Conservation (phyloP, 2,329 filamentous ascomycete genomes). For the Aspergillus unguis region DNA sequence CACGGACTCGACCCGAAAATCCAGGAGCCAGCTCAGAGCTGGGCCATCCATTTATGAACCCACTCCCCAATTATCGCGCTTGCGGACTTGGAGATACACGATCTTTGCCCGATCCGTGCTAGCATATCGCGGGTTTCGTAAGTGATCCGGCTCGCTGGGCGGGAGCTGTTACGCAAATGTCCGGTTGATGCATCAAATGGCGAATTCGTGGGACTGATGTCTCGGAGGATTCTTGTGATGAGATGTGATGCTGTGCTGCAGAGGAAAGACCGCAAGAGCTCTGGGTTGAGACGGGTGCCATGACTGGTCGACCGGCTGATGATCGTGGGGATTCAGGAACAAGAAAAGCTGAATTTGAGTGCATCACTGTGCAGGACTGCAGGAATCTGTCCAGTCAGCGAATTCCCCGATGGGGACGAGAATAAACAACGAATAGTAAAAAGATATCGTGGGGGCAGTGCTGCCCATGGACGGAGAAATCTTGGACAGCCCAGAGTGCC, state of each 20-base stretch:
- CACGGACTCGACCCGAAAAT: neutral
- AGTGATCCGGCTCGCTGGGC: conserved; percentile 14
- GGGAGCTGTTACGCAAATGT: conserved; percentile 15
- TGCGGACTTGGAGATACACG: conserved; percentile 1
- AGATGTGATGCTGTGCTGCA: neutral
- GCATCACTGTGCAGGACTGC: neutral
- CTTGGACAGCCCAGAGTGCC: conserved; percentile 11
- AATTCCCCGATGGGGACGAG: neutral
- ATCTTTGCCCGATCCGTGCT: conserved; percentile 8
- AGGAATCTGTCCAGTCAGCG: neutral
- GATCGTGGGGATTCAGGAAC: neutral
- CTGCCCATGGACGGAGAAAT: neutral
- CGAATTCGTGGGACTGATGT: neutral
- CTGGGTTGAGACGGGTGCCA: neutral
- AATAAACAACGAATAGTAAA: conserved; percentile 1
- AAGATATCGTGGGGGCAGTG: neutral
- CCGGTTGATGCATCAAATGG: conserved; percentile 10
- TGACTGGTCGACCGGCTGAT: neutral
- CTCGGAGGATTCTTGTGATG: conserved; percentile 2
- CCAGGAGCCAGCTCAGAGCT: neutral
- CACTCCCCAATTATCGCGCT: conserved; percentile 8
- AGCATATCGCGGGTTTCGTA: conserved; percentile 9
- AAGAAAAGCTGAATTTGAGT: neutral
- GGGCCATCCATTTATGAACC: neutral
- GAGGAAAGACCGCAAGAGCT: neutral